Base-by-base conservation (phyloP, 129 eudicot genomes). In the Tagetes erecta region DNA sequence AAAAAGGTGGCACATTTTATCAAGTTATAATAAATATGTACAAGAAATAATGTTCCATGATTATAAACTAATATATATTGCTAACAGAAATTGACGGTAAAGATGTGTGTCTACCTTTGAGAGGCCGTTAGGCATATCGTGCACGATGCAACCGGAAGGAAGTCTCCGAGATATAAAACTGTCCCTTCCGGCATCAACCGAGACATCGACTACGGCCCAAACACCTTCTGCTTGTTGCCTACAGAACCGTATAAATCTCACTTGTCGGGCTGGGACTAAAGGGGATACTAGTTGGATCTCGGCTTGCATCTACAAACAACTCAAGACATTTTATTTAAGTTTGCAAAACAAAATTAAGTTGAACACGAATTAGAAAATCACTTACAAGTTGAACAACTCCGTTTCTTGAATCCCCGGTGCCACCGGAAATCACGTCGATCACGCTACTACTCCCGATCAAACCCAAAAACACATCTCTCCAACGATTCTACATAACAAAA, bases 141-240 rank as follows among this genome's bases (percentile, higher is more conserved):
- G 96, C 65, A 92, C 76, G 5, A 92, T 45, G 71, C 86, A 92
- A 2, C 96, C 97, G 9, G 97, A 92, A 46, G 97, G 97, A 63
- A 92, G 89, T 84, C 96, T 87, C 72, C 94, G 68, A 64, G 87
- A 87, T 67, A 74, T 58, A 6, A 70, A 65, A 41, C 86, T 85
- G 40, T 89, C 94, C 41, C 86, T 64, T 8, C 84, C 71, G 5
- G 82, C 53, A 37, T 92, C 94, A 46, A 92, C 83, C 34, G 97
- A 92, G 60, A 92, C 81, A 47, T 92, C 97, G 14, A 92, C 97
- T 36, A 92, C 87, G 14, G 88, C 94, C 97, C 97, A 92, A 33
- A 85, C 64, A 13, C 88, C 89, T 51, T 89, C 94, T 2, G 83
- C 89, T 38, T 85, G 90, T 51, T 89, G 91, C 81, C 91, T 87